Percentiles rank a stretch among this genome's conserved stretches.
Conservation (phyloP, 768 basidiomycete genomes). For the Tulasnella sp. region DNA sequence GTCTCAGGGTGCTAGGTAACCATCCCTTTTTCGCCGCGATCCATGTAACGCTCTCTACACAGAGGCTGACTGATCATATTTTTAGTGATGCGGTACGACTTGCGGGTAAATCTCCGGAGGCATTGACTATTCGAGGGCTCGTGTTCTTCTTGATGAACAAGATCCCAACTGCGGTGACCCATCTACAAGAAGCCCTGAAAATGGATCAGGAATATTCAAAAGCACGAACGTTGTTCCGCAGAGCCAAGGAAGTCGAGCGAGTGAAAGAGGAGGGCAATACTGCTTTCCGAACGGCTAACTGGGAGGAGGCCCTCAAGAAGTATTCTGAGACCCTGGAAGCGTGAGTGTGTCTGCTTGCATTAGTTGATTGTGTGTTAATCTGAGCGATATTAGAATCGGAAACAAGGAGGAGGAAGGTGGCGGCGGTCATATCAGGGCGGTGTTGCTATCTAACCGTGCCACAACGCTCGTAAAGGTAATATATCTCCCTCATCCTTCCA, state of each 20-base stretch:
- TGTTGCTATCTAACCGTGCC: slow-evolving; percentile 70
- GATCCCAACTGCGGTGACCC: slow-evolving; percentile 56
- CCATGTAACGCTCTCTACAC: background rate
- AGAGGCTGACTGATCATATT: background rate
- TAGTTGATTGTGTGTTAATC: slow-evolving; percentile 17
- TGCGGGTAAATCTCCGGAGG: slow-evolving; percentile 63
- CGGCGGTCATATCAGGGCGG: slow-evolving; percentile 70
- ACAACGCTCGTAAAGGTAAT: slow-evolving; percentile 63
- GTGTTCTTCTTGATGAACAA: slow-evolving; percentile 64
- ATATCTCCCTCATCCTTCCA: background rate
- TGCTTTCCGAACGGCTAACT: slow-evolving; percentile 50
- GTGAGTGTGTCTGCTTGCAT: slow-evolving; percentile 31
- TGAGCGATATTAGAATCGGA: slow-evolving; percentile 40
- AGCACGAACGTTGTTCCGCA: slow-evolving; percentile 57
- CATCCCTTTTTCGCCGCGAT: background rate
- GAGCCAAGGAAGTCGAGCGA: slow-evolving; percentile 70
- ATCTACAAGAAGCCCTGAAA: slow-evolving; percentile 55
- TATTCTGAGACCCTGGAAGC: slow-evolving; percentile 51
- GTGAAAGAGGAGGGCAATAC: slow-evolving; percentile 76
- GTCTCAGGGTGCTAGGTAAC: slow-evolving; percentile 56
- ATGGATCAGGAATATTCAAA: slow-evolving; percentile 64
- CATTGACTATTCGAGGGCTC: slow-evolving; percentile 61
- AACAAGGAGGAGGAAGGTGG: slow-evolving; percentile 53
- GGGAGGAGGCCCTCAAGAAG: slow-evolving; percentile 49
- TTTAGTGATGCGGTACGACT: slow-evolving; percentile 60